A percentile compares a stretch with the other conserved stretches of the same genome.
phyloP scores from a whole-genome alignment of 371 early-diverging fungal genomes.

The Conidiobolus incongruus region DNA sequence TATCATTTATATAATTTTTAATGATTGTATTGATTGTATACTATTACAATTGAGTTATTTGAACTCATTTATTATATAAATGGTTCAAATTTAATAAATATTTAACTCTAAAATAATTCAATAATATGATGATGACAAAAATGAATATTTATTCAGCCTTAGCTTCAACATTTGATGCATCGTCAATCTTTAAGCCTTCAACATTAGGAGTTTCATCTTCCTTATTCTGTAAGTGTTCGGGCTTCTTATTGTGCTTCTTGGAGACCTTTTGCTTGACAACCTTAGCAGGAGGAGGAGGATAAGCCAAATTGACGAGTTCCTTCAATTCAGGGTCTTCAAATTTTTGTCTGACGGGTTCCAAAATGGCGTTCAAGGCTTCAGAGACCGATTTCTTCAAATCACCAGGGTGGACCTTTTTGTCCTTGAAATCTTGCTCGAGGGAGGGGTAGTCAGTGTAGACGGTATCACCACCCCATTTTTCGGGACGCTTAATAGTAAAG shows the following conservation, averaged over 20 bases:
- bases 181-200: too few species aligned
- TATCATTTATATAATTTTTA: too few species aligned
- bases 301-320: conserved; percentile 34
- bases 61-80: too few species aligned
- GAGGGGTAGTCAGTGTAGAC: conserved; percentile 42
- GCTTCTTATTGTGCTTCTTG: conserved; percentile 12
- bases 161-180: too few species aligned
- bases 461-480: conserved; percentile 75
- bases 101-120: too few species aligned
- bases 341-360: conserved; percentile 78
- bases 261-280: conserved; percentile 15
- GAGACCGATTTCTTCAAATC: conserved; percentile 88
- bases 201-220: too few species aligned
- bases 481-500: conserved; percentile 53
- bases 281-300: conserved; percentile 24
- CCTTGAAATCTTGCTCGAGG: conserved; percentile 71
- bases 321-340: conserved; percentile 36
- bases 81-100: too few species aligned
- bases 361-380: conserved; percentile 60
- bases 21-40: too few species aligned
- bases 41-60: too few species aligned
- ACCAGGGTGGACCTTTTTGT: conserved; percentile 83
- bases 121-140: too few species aligned
- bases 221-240: not conserved
- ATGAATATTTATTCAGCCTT: too few species aligned